Evolutionary conservation across 2,329 filamentous ascomycete genomes (phyloP).

Genomic region (Fusarium protoensiforme): DNA sequence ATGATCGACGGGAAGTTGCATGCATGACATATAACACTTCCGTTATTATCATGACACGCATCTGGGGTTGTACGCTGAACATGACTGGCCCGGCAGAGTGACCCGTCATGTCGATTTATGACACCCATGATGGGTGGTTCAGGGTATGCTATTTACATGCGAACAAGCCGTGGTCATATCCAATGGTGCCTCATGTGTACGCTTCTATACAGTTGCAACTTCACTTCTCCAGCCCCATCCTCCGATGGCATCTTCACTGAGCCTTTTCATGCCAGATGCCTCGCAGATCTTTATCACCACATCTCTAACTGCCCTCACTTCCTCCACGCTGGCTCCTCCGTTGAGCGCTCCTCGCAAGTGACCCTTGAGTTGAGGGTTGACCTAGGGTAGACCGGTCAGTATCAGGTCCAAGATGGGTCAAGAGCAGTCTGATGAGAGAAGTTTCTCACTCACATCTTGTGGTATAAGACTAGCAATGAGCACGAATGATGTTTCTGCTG

Average conservation of each 20-base stretch:
- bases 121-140: neutral
- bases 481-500: slow-evolving; percentile 39
- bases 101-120: neutral
- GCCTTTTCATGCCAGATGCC: slow-evolving; percentile 39
- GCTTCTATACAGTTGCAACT: slow-evolving; percentile 36
- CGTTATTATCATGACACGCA: neutral
- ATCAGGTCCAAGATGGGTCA: neutral
- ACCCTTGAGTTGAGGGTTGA: slow-evolving; percentile 43
- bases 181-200: neutral
- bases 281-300: slow-evolving; percentile 42
- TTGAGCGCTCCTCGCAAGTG: slow-evolving; percentile 41
- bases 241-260: slow-evolving; percentile 27
- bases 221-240: slow-evolving; percentile 44
- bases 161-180: neutral
- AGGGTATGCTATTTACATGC: neutral
- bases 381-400: slow-evolving; percentile 24
- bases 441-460: slow-evolving; percentile 36
- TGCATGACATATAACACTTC: slow-evolving; percentile 1
- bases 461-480: slow-evolving; percentile 44
- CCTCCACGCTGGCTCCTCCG: slow-evolving; percentile 39
- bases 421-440: neutral
- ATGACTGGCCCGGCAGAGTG: neutral
- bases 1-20: slow-evolving; percentile 1
- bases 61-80: neutral
- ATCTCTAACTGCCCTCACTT: slow-evolving; percentile 41